Evolutionary conservation across 805 yeast genomes (phyloP), one percentile per base, ranked within the genome.

Genomic region (Ascoidea asiatica): DNA sequence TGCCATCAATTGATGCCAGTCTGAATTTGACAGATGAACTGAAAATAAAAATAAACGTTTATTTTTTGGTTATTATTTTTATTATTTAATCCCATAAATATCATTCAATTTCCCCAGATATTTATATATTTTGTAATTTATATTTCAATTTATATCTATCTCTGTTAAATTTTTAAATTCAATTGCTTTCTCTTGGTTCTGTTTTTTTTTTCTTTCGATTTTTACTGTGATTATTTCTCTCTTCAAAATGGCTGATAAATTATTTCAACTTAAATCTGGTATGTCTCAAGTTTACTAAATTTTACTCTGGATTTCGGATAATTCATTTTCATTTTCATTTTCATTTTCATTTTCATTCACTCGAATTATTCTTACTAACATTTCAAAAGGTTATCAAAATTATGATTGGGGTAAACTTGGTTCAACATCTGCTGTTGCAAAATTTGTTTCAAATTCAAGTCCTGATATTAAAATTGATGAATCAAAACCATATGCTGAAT

Each of bases 361-460:
- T 2, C 35, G 8, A 29, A 11, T 15, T 29, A 11, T 15, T 29
- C 35, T 29, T 29, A 29, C 35, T 29, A 29, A 29, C 35, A 29
- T 29, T 29, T 64, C 65, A 8, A 2, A 29, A 63, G 86, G 86
- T 21, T 79, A 65, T 60, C 95, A 84, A 61, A 80, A 80, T 65
- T 83, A 83, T 64, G 92, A 77, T 60, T 83, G 92, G 92, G 89
- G 88, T 49, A 90, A 89, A 58, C 62, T 86, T 46, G 97, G 98
- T 40, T 69, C 79, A 5, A 53, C 75, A 5, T 85, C 95, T 18
- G 82, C 95, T 5, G 98, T 89, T 43, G 98, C 98, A 4, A 80
- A 73, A 59, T 90, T 78, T 59, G 94, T 95, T 39, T 70, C 79
- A 37, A 67, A 70, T 43, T 77, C 94, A 39, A 79, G 83, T 62